phyloP scores from a whole-genome alignment of 495 filamentous ascomycete genomes.

The Zalerion maritima region DNA sequence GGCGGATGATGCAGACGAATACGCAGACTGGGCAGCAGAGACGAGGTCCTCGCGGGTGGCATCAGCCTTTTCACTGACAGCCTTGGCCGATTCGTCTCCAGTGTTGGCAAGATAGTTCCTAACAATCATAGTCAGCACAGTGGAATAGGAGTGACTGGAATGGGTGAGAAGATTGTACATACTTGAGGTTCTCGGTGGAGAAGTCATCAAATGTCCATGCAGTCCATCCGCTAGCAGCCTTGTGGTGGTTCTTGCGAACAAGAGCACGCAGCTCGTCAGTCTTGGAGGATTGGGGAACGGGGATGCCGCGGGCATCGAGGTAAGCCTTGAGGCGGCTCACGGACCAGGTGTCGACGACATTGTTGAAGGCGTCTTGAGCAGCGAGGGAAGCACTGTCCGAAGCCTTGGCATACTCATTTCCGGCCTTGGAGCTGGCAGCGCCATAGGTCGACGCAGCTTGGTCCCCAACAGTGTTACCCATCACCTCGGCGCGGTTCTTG shows the following conservation, averaged over 20 bases:
- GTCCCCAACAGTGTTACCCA: slow-evolving; percentile 48
- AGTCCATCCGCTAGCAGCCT: slow-evolving; percentile 53
- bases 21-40: slow-evolving; percentile 55
- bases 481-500: slow-evolving; percentile 66
- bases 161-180: slow-evolving; percentile 9
- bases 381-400: slow-evolving; percentile 54
- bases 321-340: slow-evolving; percentile 62
- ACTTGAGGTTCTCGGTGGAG: slow-evolving; percentile 62
- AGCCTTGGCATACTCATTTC: slow-evolving; percentile 61
- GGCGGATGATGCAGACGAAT: slow-evolving; percentile 49
- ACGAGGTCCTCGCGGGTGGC: slow-evolving; percentile 60
- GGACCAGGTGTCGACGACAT: slow-evolving; percentile 52
- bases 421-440: slow-evolving; percentile 70
- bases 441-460: slow-evolving; percentile 53
- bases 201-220: slow-evolving; percentile 81
- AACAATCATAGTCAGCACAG: slow-evolving; percentile 16
- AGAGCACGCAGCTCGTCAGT: slow-evolving; percentile 65
- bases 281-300: slow-evolving; percentile 62
- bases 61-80: slow-evolving; percentile 46
- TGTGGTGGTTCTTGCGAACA: slow-evolving; percentile 58
- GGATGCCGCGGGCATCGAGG: slow-evolving; percentile 50
- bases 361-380: slow-evolving; percentile 52
- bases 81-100: slow-evolving; percentile 49
- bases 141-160: slow-evolving; percentile 9
- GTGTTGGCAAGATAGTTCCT: slow-evolving; percentile 50